Evolutionary conservation across 495 filamentous ascomycete genomes (phyloP), one percentile per base, ranked within the genome.

Genomic region (Podospora appendiculata): DNA sequence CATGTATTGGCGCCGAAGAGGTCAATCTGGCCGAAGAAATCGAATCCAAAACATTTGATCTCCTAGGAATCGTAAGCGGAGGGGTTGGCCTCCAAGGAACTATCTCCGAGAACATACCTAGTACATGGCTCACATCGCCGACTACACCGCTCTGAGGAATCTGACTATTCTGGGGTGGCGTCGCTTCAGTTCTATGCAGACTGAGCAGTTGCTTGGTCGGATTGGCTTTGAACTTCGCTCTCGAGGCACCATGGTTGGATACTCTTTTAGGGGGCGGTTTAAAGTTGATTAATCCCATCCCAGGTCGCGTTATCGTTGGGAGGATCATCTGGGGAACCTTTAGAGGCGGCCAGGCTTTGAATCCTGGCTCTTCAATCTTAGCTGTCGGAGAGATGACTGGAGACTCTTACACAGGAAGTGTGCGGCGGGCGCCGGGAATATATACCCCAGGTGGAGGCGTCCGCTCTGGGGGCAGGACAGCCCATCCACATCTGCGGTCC

Each of bases 71-170:
- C 16, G 16, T 47, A 9, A 47, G 45, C 16, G 32, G 45, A 47
- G 32, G 40, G 40, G 45, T 47, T 47, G 36, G 45, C 33, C 13
- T 47, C 32, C 36, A 47, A 47, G 32, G 45, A 47, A 17, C 45
- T 47, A 47, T 47, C 32, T 47, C 45, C 16, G 32, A 47, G 32
- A 47, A 47, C 19, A 47, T 47, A 47, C 45, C 32, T 47, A 47
- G 45, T 16, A 47, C 25, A 47, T 47, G 19, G 45, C 45, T 47
- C 12, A 35, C 13, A 47, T 47, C 16, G 32, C 32, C 16, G 32
- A 47, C 45, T 47, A 35, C 16, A 16, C 45, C 16, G 32, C 32
- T 47, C 16, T 12, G 32, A 47, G 13, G 45, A 47, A 47, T 47
- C 32, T 47, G 32, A 47, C 19, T 35, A 32, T 47, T 47, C 32